Percentiles rank a stretch among this genome's conserved stretches.
Evolutionary conservation across 2,329 filamentous ascomycete species (phyloP).

Genomic region (Neonectria punicea): DNA sequence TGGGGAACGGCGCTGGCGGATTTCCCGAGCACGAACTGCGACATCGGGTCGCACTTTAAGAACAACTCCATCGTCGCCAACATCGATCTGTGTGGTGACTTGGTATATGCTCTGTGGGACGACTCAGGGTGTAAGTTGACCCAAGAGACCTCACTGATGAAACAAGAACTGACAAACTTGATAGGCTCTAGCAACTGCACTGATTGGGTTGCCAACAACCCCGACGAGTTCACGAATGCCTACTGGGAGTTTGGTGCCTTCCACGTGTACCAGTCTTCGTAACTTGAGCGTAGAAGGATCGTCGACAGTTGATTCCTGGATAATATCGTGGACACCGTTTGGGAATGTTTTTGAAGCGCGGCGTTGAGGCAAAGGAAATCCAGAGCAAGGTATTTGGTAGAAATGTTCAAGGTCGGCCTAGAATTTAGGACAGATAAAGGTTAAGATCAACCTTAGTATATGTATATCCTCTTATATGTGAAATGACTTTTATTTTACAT

Average conservation of each 20-base stretch:
- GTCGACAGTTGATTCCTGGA: neutral
- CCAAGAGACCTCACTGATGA: too few species aligned
- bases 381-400: neutral
- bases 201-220: conserved; percentile 67
- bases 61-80: conserved; percentile 75
- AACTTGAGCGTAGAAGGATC: neutral
- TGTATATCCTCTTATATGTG: neutral
- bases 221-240: conserved; percentile 64
- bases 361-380: conserved; percentile 27
- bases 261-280: conserved; percentile 61
- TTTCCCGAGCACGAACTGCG: conserved; percentile 71
- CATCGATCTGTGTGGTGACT: conserved; percentile 71
- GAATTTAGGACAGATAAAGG: neutral
- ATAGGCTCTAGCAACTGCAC: conserved; percentile 65
- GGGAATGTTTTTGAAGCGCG: conserved; percentile 33
- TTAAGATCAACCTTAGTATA: neutral
- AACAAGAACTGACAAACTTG: conserved; percentile 10
- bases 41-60: conserved; percentile 67
- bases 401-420: too few species aligned
- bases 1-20: conserved; percentile 74
- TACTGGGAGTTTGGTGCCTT: conserved; percentile 74
- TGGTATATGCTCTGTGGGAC: conserved; percentile 60
- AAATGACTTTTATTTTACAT: neutral
- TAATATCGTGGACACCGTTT: neutral
- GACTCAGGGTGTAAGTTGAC: conserved; percentile 55